Percentiles rank a stretch among this genome's conserved stretches.
Conservation (phyloP, 1,284 basidiomycete genomes). For the Heterobasidion annosum region DNA sequence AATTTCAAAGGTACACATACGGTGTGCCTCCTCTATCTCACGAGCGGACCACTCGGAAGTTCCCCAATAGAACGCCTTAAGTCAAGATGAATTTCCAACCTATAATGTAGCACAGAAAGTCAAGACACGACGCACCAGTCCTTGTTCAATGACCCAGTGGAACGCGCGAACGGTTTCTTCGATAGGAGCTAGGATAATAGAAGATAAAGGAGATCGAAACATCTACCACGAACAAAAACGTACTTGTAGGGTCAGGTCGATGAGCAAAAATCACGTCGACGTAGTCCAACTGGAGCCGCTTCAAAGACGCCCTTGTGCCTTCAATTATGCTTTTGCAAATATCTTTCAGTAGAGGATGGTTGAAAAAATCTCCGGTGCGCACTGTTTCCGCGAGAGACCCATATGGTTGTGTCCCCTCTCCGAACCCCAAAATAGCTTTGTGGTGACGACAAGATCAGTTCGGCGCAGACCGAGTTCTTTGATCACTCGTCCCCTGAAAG, state of each 20-base stretch:
- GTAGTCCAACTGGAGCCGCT: conserved; percentile 69
- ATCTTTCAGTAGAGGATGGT: no score
- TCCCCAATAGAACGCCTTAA: conserved; percentile 62
- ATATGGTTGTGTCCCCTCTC: conserved; percentile 49
- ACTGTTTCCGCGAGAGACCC: conserved; percentile 70
- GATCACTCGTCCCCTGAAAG: conserved; percentile 63
- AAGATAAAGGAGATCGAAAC: background rate
- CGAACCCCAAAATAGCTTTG: conserved; percentile 53
- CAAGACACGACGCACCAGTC: conserved; percentile 34
- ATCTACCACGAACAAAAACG: conserved; percentile 7
- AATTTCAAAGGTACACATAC: conserved; percentile 23
- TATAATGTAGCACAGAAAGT: no score
- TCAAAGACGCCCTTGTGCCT: conserved; percentile 59
- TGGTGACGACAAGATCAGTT: conserved; percentile 67
- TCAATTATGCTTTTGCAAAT: conserved; percentile 55
- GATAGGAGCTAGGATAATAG: conserved; percentile 38
- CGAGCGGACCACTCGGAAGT: conserved; percentile 77
- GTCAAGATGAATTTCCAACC: no score
- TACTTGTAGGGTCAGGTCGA: conserved; percentile 43
- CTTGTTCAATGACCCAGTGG: conserved; percentile 59
- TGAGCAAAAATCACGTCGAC: conserved; percentile 69
- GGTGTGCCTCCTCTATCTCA: conserved; percentile 67
- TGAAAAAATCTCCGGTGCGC: conserved; percentile 18
- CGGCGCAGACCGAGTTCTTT: conserved; percentile 66
- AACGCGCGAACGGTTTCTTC: conserved; percentile 71